Percentiles rank a stretch among this genome's conserved stretches.
Conservation (phyloP, 2,329 filamentous ascomycete genomes). For the Colletotrichum limetticola region DNA sequence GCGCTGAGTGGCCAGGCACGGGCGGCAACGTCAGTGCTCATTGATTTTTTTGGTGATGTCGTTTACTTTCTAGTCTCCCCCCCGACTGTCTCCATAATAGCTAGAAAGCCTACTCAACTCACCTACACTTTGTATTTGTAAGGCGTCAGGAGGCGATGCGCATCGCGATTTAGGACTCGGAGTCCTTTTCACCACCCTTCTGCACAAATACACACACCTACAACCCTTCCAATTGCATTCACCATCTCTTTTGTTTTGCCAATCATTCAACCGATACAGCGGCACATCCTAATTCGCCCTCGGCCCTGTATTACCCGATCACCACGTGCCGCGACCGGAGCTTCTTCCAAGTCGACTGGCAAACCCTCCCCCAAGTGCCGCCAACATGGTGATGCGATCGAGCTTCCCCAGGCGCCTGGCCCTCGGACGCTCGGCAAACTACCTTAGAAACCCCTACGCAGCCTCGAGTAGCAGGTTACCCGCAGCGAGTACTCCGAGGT, state of each 20-base stretch:
- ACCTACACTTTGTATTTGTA: conserved; percentile 31
- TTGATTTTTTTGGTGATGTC: conserved; percentile 31
- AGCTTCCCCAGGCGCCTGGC: conserved; percentile 52
- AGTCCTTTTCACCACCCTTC: conserved; percentile 8
- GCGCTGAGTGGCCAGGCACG: conserved; percentile 19
- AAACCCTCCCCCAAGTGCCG: neutral
- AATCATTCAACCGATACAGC: neutral
- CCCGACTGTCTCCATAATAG: conserved; percentile 24
- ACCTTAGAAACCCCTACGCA: conserved; percentile 40
- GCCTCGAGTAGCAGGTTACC: conserved; percentile 35
- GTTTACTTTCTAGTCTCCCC: conserved; percentile 23
- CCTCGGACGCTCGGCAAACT: conserved; percentile 47
- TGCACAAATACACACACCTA: conserved; percentile 1
- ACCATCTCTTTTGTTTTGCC: neutral
- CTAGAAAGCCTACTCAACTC: conserved; percentile 21
- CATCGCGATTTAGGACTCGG: conserved; percentile 19
- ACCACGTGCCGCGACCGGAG: conserved; percentile 22
- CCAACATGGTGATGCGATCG: conserved; percentile 53
- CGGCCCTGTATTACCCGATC: conserved; percentile 13
- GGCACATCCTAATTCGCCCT: neutral
- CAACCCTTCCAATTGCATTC: conserved; percentile 8
- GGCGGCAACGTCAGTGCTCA: conserved; percentile 33
- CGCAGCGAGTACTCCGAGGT: conserved; percentile 28
- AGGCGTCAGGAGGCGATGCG: conserved; percentile 34
- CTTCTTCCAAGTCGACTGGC: conserved; percentile 4